These are phyloP conservation scores for Kwoniella mangroviensis DNA, from an alignment of 768 basidiomycete species.

Conservation along the genomic window DNA sequence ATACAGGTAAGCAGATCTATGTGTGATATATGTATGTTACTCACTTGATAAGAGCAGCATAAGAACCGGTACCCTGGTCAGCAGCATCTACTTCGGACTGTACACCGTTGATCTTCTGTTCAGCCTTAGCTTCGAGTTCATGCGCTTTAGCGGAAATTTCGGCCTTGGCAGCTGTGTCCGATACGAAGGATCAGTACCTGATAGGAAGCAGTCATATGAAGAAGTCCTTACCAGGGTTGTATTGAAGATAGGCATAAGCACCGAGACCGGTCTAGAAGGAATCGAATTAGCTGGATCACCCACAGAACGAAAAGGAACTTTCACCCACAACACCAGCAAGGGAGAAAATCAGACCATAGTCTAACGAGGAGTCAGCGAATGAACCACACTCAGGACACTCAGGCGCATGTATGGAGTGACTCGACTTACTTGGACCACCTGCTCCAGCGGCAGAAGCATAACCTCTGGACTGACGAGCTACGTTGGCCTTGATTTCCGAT, in stretches of 20 bases:
- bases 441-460: slow-evolving; percentile 20
- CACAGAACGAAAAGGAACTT: not conserved
- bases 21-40: not conserved
- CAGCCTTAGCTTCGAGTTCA: slow-evolving; percentile 25
- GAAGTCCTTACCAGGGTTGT: slow-evolving; percentile 30
- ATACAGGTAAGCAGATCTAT: not conserved
- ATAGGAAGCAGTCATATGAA: too few species aligned
- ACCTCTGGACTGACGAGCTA: slow-evolving; percentile 20
- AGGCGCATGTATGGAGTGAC: not conserved
- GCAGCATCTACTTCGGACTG: slow-evolving; percentile 24
- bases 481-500: slow-evolving; percentile 15
- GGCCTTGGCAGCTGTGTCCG: slow-evolving; percentile 19
- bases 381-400: too few species aligned
- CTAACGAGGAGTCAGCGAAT: not conserved
- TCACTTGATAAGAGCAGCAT: slow-evolving; percentile 27
- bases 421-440: slow-evolving; percentile 24
- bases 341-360: slow-evolving; percentile 25
- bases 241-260: slow-evolving; percentile 29
- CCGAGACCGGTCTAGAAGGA: slow-evolving; percentile 23
- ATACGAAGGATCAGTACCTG: not conserved
- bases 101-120: slow-evolving; percentile 18
- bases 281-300: not conserved
- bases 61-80: slow-evolving; percentile 14
- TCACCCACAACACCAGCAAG: slow-evolving; percentile 21
- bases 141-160: slow-evolving; percentile 27